Base-by-base conservation (phyloP, 1,284 basidiomycete genomes). In the Ustilago cynodontis region DNA sequence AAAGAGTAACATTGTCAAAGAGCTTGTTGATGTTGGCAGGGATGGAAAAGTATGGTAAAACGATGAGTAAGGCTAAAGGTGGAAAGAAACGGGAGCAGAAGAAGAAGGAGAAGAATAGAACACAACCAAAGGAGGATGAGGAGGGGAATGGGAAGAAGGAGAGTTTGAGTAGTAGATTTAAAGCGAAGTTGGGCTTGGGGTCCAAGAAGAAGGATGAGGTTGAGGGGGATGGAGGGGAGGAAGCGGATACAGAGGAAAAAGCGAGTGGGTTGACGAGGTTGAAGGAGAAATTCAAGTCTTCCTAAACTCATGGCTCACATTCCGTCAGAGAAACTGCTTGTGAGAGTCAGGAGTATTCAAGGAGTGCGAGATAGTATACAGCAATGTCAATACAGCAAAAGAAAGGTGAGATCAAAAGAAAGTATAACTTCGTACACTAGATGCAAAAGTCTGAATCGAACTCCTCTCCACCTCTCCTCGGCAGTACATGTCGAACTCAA, bases 31-130 rank as follows among this genome's bases (percentile, higher is more conserved):
- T 82, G 49, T 64, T 83, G 2, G 62, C 62, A 0, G 80, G 77
- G 0, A 70, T 83, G 75, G 81, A 83, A 37, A 65, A 76, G 60
- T 82, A 83, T 57, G 80, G 80, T 14, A 76, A 77, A 52, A 11
- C 66, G 24, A 77, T 67, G 60, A 73, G 71, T 49, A 78, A 75
- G 54, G 55, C 65, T 22, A 82, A 82, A 24, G 63, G 70, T 22
- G 47, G 24, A 22, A 72, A 75, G 64, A 65, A 73, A 45, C 45
- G 59, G 31, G 52, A 71, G 1, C 20, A 50, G 18, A 28, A 57
- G 22, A 41, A 31, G 35, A 39, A 55, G 3, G 53, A 29, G 8
- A 64, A 67, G 57, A 31, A 58, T 67, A 24, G 60, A 51, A 1
- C 33, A 16, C 8, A 29, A 65, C 18, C n/a, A 59, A 16, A 72